phyloP scores from a whole-genome alignment of 2,329 filamentous ascomycete genomes.

The Pseudocercospora fijiensis region DNA sequence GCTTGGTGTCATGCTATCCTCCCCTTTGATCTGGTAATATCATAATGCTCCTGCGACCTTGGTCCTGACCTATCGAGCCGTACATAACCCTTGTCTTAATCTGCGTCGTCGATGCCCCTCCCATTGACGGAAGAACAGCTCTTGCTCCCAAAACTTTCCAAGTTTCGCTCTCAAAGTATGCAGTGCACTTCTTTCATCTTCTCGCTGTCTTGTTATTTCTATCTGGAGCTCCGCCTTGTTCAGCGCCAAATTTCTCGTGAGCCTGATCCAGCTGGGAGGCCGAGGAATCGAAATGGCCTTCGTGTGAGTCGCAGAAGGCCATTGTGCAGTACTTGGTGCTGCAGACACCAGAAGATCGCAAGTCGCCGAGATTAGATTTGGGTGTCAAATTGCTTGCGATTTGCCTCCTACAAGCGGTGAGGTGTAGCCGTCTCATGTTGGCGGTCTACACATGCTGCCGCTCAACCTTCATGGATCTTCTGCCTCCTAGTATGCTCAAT shows the following conservation, averaged over 20 bases:
- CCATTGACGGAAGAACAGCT: neutral
- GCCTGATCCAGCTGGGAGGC: neutral
- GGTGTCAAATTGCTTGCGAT: neutral
- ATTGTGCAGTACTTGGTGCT: too few relatives aligned
- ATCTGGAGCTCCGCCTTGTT: neutral
- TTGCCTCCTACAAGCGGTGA: too few relatives aligned
- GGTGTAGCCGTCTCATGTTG: neutral
- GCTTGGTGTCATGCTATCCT: neutral
- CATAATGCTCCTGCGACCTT: neutral
- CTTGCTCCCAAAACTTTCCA: neutral
- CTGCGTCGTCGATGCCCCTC: too few relatives aligned
- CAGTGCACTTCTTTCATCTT: neutral
- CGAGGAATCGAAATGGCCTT: neutral
- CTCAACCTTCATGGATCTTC: too few relatives aligned
- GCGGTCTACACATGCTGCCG: too few relatives aligned
- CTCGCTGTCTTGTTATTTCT: neutral
- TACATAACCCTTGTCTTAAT: neutral
- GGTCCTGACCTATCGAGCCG: neutral
- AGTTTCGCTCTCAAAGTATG: neutral
- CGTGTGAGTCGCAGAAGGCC: neutral
- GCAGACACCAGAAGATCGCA: too few relatives aligned
- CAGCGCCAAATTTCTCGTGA: neutral
- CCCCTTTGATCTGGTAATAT: neutral
- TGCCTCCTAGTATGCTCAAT: neutral
- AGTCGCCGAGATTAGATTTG: neutral